Base-by-base conservation (phyloP, 192 early-diverging fungal genomes). In the Phlyctochytrium planicorne region DNA sequence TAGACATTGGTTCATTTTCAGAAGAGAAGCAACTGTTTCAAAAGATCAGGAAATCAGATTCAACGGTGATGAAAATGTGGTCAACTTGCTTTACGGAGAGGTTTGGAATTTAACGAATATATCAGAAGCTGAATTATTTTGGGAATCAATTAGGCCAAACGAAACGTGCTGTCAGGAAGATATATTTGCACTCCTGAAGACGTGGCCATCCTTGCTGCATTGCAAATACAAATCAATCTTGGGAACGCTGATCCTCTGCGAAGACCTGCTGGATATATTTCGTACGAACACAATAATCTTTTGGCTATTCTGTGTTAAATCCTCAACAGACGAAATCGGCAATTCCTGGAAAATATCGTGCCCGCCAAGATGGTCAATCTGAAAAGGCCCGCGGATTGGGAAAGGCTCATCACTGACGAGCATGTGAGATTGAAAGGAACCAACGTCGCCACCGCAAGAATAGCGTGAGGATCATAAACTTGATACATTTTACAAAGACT, bases 1-100 rank as follows among this genome's bases (percentile, higher is more conserved):
- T 59, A 71, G 78, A 0, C 79, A 84, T 64, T 84, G 82, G 80
- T 75, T 87, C 31, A 70, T 84, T n/a, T 87, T 72, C 63, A 62
- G 81, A 34, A 69, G 82, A 17, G 85, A 82, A 52, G 80, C 79
- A 6, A 63, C 69, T 20, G 62, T 84, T 12, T 70, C 77, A 30
- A 80, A 72, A 53, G 53, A 63, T 2, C 27, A 47, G 14, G 82
- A 80, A 52, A 47, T 47, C 10, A 20, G 20, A 20, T 47, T 47
- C 40, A 47, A 47, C 20, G 40, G 40, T 47, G 80, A 82, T 24
- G 67, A 68, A 23, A 61, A 65, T 17, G 78, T 70, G 2, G 70
- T 86, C 4, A 68, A 72, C 24, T 66, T 86, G 24, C 52, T 86
- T 29, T 86, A 76, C 67, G 85, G 81, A 20, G 85, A 87, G 71